Evolutionary conservation across 805 yeast species (phyloP), one percentile per base, ranked within the genome.

Genomic region (Schizosaccharomyces japonicus): DNA sequence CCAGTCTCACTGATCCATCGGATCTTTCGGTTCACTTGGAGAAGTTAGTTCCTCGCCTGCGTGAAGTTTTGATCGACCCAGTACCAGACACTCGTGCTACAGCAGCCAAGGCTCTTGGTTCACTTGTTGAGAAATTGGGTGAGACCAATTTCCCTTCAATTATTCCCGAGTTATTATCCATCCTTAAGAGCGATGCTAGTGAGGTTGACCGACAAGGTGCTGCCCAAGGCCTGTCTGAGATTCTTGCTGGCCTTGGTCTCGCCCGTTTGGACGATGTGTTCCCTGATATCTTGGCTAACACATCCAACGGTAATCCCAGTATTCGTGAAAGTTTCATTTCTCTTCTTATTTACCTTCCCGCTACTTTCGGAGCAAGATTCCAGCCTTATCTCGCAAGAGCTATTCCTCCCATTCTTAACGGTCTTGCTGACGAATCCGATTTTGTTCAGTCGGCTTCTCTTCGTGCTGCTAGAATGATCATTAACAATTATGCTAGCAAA

Each of bases 71-170:
- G 94, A 95, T 92, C 47, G 99, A 90, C 56, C 98, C 98, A 1
- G 98, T 90, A 47, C 94, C 96, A 29, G 81, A 76, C 39, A 90
- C 99, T 0, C 75, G 96, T 60, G 92, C 96, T 1, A 90, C 95
- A 19, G 96, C 96, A 23, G 85, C 95, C 19, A 76, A 95, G 63
- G 98, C 98, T 0, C 66, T 90, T 47, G 99, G 99, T 54, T 83
- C 95, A 0, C 68, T 90, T 52, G 95, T 92, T 45, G 96, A 90
- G 60, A 87, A 85, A 60, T 68, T 90, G 36, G 99, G 99, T 49
- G 99, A 90, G 63, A 94, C 82, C 44, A 78, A 75, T 54, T 85
- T 90, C 82, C 95, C 98, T 31, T 80, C 73, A 34, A 74, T 90
- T 59, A 80, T 90, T 54, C 81, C 92, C 44, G 74, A 84, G 50